Evolutionary conservation across 768 basidiomycete genomes (phyloP).

Genomic region (Nevesoporus exiguus): DNA sequence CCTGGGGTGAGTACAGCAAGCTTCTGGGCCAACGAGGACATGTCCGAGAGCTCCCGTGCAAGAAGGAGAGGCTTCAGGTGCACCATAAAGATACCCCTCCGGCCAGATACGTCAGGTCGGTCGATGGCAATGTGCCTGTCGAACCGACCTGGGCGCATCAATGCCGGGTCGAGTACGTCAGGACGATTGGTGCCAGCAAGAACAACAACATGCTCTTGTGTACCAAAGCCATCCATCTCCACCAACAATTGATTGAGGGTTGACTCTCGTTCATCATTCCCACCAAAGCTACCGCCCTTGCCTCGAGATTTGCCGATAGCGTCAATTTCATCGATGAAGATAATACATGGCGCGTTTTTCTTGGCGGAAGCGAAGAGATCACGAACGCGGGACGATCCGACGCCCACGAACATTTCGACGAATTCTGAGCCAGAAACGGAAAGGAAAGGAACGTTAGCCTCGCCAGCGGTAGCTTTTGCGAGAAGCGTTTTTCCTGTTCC

Average conservation of each 20-base stretch:
- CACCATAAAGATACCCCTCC: slow-evolving; percentile 91
- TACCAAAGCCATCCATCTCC: slow-evolving; percentile 99
- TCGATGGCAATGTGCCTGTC: slow-evolving; percentile 96
- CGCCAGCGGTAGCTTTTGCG: slow-evolving; percentile 97
- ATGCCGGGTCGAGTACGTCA: slow-evolving; percentile 91
- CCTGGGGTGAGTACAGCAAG: slow-evolving; percentile 95
- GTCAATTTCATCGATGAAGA: slow-evolving; percentile 99
- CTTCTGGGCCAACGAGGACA: slow-evolving; percentile 75
- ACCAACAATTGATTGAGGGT: slow-evolving; percentile 97
- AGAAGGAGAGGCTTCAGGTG: slow-evolving; percentile 85
- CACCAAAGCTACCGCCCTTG: slow-evolving; percentile 75
- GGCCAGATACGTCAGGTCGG: slow-evolving; percentile 89
- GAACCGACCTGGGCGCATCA: slow-evolving; percentile 97
- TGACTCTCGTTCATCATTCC: slow-evolving; percentile 96
- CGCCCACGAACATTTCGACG: slow-evolving; percentile 99
- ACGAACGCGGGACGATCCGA: slow-evolving; percentile 94
- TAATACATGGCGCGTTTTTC: slow-evolving; percentile 97
- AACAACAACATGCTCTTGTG: slow-evolving; percentile 95
- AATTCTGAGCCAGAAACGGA: slow-evolving; percentile 99
- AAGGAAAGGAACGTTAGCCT: slow-evolving; percentile 96
- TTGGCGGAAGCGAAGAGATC: slow-evolving; percentile 97
- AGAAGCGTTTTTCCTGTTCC: slow-evolving; percentile 98
- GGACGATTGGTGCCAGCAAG: slow-evolving; percentile 96
- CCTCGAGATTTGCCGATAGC: slow-evolving; percentile 95
- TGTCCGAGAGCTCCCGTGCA: slow-evolving; percentile 45